Evolutionary conservation across 1,139 yeast species (phyloP).

Genomic region (Kodamaea plutei): DNA sequence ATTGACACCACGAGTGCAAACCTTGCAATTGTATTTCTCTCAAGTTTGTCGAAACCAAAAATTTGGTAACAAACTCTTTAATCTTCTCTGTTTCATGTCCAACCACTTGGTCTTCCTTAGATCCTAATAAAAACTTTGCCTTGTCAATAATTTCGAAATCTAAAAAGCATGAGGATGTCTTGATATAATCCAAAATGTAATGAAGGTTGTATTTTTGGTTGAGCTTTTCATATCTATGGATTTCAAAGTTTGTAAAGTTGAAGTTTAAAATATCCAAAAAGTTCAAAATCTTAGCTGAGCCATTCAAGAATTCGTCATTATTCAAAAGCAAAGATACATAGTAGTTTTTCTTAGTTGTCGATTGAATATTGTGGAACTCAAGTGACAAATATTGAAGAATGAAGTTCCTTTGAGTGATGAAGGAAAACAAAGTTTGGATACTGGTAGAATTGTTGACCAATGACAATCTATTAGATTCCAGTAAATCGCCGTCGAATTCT

Average conservation of each 20-base stretch:
- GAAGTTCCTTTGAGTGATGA: conserved; percentile 58
- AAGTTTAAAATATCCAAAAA: conserved; percentile 69
- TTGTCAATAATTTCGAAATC: not conserved
- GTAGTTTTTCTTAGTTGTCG: conserved; percentile 50
- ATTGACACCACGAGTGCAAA: conserved; percentile 77
- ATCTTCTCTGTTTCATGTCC: conserved; percentile 21
- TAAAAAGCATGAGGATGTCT: conserved; percentile 8
- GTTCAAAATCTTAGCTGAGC: conserved; percentile 60
- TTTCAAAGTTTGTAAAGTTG: conserved; percentile 38
- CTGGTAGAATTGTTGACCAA: conserved; percentile 35
- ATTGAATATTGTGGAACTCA: conserved; percentile 65
- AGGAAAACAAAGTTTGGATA: conserved; percentile 55
- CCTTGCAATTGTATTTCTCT: conserved; percentile 54
- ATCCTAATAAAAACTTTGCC: not conserved
- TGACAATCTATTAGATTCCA: conserved; percentile 13
- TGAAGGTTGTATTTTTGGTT: conserved; percentile 32
- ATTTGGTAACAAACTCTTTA: conserved; percentile 38
- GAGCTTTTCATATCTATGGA: conserved; percentile 36
- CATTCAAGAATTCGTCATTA: conserved; percentile 41
- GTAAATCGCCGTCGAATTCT: conserved; percentile 40
- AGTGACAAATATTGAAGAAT: conserved; percentile 66
- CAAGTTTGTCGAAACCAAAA: conserved; percentile 42
- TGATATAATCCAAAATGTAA: conserved; percentile 24
- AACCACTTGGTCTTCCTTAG: conserved; percentile 12
- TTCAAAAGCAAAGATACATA: conserved; percentile 54